Conservation (phyloP, 2,329 filamentous ascomycete genomes). For the Scedosporium apiospermum region DNA sequence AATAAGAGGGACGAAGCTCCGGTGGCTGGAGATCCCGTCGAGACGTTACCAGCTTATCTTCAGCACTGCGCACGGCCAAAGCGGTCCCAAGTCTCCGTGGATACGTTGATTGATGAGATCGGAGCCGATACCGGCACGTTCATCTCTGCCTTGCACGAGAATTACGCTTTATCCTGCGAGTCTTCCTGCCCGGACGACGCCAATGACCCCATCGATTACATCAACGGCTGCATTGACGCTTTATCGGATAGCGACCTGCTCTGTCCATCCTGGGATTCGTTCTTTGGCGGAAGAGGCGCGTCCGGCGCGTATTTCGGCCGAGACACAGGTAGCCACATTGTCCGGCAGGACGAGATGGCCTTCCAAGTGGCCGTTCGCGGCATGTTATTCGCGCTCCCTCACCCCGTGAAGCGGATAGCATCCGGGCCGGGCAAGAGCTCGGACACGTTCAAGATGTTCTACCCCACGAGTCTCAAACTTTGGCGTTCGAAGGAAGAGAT, state of each 20-base stretch:
- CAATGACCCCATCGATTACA: slow-evolving; percentile 60
- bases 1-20: slow-evolving; percentile 68
- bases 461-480: slow-evolving; percentile 72
- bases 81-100: slow-evolving; percentile 55
- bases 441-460: slow-evolving; percentile 85
- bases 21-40: slow-evolving; percentile 27
- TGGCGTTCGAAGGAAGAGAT: slow-evolving; percentile 81
- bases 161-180: slow-evolving; percentile 80
- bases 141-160: slow-evolving; percentile 83
- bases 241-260: slow-evolving; percentile 85
- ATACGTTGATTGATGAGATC: slow-evolving; percentile 81
- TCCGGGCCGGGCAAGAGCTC: neutral
- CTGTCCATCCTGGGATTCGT: slow-evolving; percentile 60
- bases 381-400: slow-evolving; percentile 73
- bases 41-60: slow-evolving; percentile 48
- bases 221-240: slow-evolving; percentile 77
- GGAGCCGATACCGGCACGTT: slow-evolving; percentile 90
- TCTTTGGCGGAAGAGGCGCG: slow-evolving; percentile 52
- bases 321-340: slow-evolving; percentile 57
- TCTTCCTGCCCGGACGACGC: slow-evolving; percentile 37
- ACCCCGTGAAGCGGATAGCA: slow-evolving; percentile 68
- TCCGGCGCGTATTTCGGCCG: slow-evolving; percentile 34
- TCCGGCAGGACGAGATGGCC: slow-evolving; percentile 88
- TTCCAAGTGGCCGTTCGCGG: slow-evolving; percentile 88
- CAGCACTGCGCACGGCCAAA: slow-evolving; percentile 48